Percentiles rank a stretch among this genome's conserved stretches.
Evolutionary conservation across 306 rosid species (phyloP).

Genomic region (Nissolia schottii): DNA sequence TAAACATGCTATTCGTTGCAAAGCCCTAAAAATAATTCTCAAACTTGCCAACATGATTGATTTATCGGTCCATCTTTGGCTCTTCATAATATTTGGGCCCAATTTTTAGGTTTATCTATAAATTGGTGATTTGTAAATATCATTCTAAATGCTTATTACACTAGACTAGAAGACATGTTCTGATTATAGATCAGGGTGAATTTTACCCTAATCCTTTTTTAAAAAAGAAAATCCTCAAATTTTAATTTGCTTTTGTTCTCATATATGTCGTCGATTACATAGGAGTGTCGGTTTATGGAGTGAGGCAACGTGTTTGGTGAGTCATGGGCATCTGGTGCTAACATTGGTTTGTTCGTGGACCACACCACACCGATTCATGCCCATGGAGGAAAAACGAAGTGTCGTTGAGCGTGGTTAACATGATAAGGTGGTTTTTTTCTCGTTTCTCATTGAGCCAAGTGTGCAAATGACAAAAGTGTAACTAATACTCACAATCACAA

Average conservation of each 20-base stretch:
- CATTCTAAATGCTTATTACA: too few relatives aligned
- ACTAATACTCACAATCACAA: background rate
- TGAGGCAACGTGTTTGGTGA: background rate
- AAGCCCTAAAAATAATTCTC: too few relatives aligned
- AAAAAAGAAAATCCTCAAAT: background rate
- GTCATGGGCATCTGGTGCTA: background rate
- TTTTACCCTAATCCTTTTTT: background rate
- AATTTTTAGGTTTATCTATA: too few relatives aligned
- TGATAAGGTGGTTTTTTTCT: background rate
- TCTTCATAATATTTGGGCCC: too few relatives aligned
- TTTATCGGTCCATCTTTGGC: too few relatives aligned
- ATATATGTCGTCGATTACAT: background rate
- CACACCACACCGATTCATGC: background rate
- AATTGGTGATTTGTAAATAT: too few relatives aligned
- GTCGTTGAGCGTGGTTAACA: background rate
- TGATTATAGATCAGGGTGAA: too few relatives aligned
- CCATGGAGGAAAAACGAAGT: background rate
- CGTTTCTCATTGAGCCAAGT: background rate
- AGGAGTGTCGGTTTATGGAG: conserved; percentile 1
- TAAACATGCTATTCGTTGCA: too few relatives aligned
- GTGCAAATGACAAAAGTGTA: background rate
- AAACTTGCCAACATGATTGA: too few relatives aligned
- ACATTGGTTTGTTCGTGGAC: background rate
- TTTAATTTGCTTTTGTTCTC: background rate
- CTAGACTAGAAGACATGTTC: too few relatives aligned